Percentiles rank a stretch among this genome's conserved stretches.
Conservation (phyloP, 257 asterid genomes). For the Solanum paucissectum region DNA sequence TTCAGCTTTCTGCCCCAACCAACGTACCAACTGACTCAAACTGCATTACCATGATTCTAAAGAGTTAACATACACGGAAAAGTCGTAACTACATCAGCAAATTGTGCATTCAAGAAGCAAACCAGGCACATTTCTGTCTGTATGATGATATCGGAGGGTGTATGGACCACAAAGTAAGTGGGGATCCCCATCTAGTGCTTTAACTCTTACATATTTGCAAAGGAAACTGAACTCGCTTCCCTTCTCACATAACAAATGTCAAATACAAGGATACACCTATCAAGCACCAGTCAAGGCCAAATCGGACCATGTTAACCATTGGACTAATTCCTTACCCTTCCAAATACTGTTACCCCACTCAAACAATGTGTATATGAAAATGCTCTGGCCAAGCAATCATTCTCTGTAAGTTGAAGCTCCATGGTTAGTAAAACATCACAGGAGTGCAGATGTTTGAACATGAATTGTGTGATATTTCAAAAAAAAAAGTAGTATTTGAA, state of each 20-base stretch:
- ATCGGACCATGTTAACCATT: neutral
- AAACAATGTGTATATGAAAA: neutral
- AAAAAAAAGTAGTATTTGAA: neutral
- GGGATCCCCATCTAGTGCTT: neutral
- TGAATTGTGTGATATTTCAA: neutral
- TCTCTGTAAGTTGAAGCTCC: neutral
- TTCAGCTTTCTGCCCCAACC: slow-evolving; percentile 96
- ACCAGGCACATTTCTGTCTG: neutral
- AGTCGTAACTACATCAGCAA: neutral
- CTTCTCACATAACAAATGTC: neutral
- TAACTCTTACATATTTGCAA: neutral
- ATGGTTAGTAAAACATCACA: neutral
- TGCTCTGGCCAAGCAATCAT: neutral
- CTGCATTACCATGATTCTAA: slow-evolving; percentile 31
- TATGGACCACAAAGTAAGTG: neutral
- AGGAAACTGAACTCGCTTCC: neutral
- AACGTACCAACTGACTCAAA: slow-evolving; percentile 86
- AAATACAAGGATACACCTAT: neutral
- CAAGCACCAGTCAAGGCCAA: neutral
- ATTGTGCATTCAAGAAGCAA: neutral
- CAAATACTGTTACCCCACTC: neutral
- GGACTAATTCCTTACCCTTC: neutral
- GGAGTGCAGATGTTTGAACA: neutral
- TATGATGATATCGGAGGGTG: neutral
- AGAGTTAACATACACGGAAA: slow-evolving; percentile 9